These are phyloP conservation scores for Isabelozyma rhagii DNA, from an alignment of 805 yeast genomes.

Conservation along the genomic window DNA sequence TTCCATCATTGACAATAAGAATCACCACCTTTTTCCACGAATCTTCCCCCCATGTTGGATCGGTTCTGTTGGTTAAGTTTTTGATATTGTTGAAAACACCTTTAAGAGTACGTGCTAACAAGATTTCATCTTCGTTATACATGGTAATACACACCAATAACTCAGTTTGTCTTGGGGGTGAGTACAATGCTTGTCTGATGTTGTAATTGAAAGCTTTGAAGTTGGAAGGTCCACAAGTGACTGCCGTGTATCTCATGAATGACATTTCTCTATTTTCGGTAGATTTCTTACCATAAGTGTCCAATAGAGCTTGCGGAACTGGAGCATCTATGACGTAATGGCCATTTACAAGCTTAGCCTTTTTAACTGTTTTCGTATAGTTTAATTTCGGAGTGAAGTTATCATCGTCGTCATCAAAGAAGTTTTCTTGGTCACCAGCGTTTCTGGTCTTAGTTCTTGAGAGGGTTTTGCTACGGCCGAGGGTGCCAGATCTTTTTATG, in stretches of 20 bases:
- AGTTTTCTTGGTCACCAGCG: conserved; percentile 3
- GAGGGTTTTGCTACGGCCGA: conserved; percentile 9
- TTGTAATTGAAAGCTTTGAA: conserved; percentile 63
- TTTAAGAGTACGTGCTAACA: conserved; percentile 79
- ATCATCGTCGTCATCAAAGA: conserved; percentile 25
- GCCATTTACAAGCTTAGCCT: conserved; percentile 40
- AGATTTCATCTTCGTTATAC: conserved; percentile 84
- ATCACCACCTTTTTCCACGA: conserved; percentile 95
- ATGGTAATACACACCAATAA: conserved; percentile 81
- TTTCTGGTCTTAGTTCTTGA: background rate
- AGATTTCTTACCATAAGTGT: conserved; percentile 31
- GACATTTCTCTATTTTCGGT: conserved; percentile 59
- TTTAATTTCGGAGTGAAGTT: conserved; percentile 38
- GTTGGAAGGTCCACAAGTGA: conserved; percentile 84
- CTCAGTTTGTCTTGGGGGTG: conserved; percentile 79
- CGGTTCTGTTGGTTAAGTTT: conserved; percentile 62
- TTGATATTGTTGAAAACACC: conserved; percentile 88
- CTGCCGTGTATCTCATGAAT: conserved; percentile 91
- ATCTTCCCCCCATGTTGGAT: conserved; percentile 87
- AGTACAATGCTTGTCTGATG: conserved; percentile 78
- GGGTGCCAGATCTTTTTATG: conserved; percentile 18
- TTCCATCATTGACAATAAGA: conserved; percentile 87
- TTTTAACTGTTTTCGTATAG: conserved; percentile 42
- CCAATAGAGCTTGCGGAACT: conserved; percentile 34
- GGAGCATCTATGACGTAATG: conserved; percentile 45